Evolutionary conservation across 2,329 filamentous ascomycete species (phyloP).

Genomic region (Xylaria sp.): DNA sequence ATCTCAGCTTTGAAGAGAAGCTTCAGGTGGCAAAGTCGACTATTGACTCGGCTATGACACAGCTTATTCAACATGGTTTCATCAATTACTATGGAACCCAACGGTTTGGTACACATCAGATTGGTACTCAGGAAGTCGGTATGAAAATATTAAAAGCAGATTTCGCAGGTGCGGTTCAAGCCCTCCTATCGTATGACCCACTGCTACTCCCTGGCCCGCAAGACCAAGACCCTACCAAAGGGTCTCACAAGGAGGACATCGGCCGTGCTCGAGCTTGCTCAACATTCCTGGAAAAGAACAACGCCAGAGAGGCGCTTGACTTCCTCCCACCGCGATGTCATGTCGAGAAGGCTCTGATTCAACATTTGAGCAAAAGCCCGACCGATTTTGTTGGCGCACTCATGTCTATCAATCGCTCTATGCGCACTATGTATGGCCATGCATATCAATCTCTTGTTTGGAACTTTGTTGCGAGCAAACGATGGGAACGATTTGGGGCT

Average conservation of each 20-base stretch:
- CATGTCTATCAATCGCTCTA: conserved; percentile 79
- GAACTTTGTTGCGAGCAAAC: conserved; percentile 85
- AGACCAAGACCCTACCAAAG: conserved; percentile 52
- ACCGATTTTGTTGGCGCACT: conserved; percentile 84
- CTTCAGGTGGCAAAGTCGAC: conserved; percentile 58
- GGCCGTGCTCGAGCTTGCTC: conserved; percentile 82
- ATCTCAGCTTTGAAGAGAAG: conserved; percentile 60
- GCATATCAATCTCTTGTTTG: conserved; percentile 95
- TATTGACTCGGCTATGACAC: conserved; percentile 69
- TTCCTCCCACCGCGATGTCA: conserved; percentile 82
- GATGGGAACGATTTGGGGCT: conserved; percentile 79
- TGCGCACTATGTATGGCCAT: conserved; percentile 95
- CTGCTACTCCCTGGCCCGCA: conserved; percentile 64
- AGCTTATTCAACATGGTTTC: conserved; percentile 80
- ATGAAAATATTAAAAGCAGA: conserved; percentile 84
- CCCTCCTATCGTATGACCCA: conserved; percentile 78
- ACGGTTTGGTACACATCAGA: conserved; percentile 88
- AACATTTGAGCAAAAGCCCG: conserved; percentile 71
- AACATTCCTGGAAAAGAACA: conserved; percentile 72
- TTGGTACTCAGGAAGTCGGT: conserved; percentile 86
- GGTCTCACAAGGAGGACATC: conserved; percentile 76
- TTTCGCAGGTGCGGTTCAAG: conserved; percentile 81
- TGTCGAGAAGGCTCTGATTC: conserved; percentile 81
- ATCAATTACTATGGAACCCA: conserved; percentile 99
- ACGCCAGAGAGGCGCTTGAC: conserved; percentile 68